phyloP scores from a whole-genome alignment of 2,329 filamentous ascomycete genomes.

The Fonsecaea pedrosoi region DNA sequence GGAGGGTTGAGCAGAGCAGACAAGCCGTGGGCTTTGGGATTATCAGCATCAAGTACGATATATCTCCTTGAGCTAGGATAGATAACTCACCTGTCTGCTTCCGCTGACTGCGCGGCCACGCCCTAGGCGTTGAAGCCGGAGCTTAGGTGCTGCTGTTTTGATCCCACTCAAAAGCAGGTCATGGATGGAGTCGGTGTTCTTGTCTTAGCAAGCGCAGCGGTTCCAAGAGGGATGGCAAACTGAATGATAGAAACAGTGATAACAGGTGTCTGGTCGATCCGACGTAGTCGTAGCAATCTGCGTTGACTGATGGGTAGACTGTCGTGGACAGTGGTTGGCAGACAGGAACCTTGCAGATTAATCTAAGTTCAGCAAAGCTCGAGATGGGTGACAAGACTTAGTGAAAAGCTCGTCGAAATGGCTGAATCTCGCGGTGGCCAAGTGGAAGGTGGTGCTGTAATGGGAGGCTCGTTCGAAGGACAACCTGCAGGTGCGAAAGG shows the following conservation, averaged over 20 bases:
- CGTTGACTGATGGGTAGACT: constrained; percentile 2
- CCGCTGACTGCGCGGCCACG: constrained; percentile 30
- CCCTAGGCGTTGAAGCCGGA: constrained; percentile 36
- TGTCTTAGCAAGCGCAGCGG: constrained; percentile 9
- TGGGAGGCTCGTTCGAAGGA: constrained; percentile 22
- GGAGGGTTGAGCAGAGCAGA: constrained; percentile 33
- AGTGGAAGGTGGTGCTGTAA: constrained; percentile 16
- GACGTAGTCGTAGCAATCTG: neutral
- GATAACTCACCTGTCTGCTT: constrained; percentile 33
- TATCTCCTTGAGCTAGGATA: neutral
- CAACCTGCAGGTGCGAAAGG: constrained; percentile 29
- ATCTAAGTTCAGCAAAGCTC: constrained; percentile 7
- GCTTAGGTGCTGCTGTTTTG: constrained; percentile 28
- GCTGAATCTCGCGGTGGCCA: neutral
- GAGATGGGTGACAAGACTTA: constrained; percentile 54
- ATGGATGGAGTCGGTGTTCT: constrained; percentile 24
- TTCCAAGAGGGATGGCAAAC: constrained; percentile 5
- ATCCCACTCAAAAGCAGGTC: constrained; percentile 28
- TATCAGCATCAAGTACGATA: constrained; percentile 5
- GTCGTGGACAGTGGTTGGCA: constrained; percentile 17
- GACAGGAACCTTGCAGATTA: constrained; percentile 12
- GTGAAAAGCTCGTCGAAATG: constrained; percentile 56
- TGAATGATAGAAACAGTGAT: neutral
- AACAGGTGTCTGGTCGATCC: neutral
- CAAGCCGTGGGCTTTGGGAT: constrained; percentile 28